Conservation (phyloP, 148 eudicot genomes). For the Chenopodium album region DNA sequence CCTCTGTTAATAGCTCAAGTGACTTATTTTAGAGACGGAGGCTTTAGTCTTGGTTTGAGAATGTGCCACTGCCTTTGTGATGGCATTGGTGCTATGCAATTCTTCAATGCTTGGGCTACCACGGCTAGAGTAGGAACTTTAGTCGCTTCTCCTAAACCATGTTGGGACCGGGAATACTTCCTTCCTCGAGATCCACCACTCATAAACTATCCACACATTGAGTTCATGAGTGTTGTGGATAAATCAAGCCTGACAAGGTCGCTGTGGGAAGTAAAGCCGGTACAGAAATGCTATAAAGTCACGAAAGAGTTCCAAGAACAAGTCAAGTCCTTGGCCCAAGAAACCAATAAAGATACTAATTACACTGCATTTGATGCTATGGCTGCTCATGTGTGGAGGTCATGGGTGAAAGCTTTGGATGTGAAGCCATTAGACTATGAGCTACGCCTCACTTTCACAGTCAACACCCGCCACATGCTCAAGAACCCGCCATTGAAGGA, state of each 20-base stretch:
- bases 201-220: constrained; percentile 59
- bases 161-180: constrained; percentile 80
- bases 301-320: constrained; percentile 50
- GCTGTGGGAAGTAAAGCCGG: constrained; percentile 60
- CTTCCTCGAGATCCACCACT: constrained; percentile 68
- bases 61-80: constrained; percentile 92
- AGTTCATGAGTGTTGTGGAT: constrained; percentile 67
- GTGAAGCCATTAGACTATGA: constrained; percentile 62
- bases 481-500: constrained; percentile 48
- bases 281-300: constrained; percentile 68
- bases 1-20: constrained; percentile 86
- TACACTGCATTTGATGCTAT: constrained; percentile 82
- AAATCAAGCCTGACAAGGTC: constrained; percentile 51
- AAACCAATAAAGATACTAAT: constrained; percentile 6
- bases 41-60: constrained; percentile 86
- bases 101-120: constrained; percentile 83
- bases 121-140: constrained; percentile 62
- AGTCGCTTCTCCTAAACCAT: constrained; percentile 54
- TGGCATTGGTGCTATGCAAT: constrained; percentile 96
- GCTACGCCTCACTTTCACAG: constrained; percentile 79
- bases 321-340: constrained; percentile 50
- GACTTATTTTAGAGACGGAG: constrained; percentile 71
- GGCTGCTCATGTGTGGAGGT: constrained; percentile 95
- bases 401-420: constrained; percentile 84
- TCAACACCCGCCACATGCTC: constrained; percentile 72